Percentiles rank a stretch among this genome's conserved stretches.
phyloP scores from a whole-genome alignment of 1,139 yeast genomes.

The Geotrichum aggregatum region DNA sequence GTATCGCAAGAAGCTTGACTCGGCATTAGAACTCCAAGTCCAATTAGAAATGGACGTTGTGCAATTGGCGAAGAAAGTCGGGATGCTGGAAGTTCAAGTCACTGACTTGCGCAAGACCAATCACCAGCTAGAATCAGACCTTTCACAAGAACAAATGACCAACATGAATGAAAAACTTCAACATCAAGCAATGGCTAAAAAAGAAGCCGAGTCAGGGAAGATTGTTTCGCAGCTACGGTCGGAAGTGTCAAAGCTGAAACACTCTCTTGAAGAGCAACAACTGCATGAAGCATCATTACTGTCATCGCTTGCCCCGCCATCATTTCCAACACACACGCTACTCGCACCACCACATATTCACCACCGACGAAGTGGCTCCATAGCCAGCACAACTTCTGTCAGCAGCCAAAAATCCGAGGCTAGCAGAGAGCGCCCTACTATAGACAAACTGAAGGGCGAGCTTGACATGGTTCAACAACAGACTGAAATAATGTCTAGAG shows the following conservation, averaged over 20 bases:
- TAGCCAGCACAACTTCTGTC: constrained; percentile 2
- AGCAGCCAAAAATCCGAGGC: not conserved
- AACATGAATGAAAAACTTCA: constrained; percentile 34
- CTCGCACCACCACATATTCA: not conserved
- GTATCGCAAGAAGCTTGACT: constrained; percentile 23
- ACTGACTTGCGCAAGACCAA: constrained; percentile 26
- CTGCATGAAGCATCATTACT: constrained; percentile 4
- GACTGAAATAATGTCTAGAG: constrained; percentile 33
- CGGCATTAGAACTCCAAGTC: constrained; percentile 25
- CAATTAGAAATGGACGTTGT: constrained; percentile 34
- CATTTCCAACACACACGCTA: not conserved
- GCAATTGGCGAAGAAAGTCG: constrained; percentile 27
- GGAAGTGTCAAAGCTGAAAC: constrained; percentile 10
- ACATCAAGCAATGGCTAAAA: constrained; percentile 33
- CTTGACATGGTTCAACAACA: constrained; percentile 31
- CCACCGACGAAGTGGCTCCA: constrained; percentile 9
- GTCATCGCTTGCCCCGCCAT: not conserved
- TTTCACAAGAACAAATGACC: constrained; percentile 31
- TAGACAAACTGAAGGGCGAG: constrained; percentile 27
- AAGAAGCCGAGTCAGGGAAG: constrained; percentile 31
- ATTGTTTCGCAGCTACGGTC: constrained; percentile 24
- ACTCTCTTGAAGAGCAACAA: constrained; percentile 1
- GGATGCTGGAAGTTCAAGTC: constrained; percentile 25
- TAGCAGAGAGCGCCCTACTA: constrained; percentile 7
- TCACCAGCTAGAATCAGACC: constrained; percentile 28